Base-by-base conservation (phyloP, 306 rosid species). In the Urtica urens region DNA sequence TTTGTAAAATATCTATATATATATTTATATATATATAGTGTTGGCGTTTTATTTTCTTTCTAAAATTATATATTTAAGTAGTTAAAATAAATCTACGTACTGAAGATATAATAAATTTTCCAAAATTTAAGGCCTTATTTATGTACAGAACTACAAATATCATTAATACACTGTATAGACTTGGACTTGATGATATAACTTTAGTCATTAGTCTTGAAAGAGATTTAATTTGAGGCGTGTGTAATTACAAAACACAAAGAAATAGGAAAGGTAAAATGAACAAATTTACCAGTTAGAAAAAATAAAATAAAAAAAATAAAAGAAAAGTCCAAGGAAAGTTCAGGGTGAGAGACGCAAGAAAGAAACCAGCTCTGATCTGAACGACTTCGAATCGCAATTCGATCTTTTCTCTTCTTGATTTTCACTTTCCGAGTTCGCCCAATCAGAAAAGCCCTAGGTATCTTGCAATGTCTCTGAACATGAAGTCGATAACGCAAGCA, bases 401-500 rank as follows among this genome's bases (percentile, higher is more conserved):
- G 42, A n/a, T 14, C 51, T 33, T 25, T n/a, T n/a, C n/a, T n/a
- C 62, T 4, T 47, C 50, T 12, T 22, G 59, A n/a, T n/a, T 38
- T 49, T 7, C 55, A 5, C 4, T 30, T 26, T 46, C 50, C n/a
- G n/a, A n/a, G n/a, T 11, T 31, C 34, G 10, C 6, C 27, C 15
- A 9, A 4, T 25, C 16, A 23, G 13, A 7, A 24, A 55, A 64
- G 27, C 57, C 52, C 63, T 47, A 55, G 57, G 49, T 18, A 23
- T n/a, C 52, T 13, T 16, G 56, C 24, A 24, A 83, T 81, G 97
- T 78, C 97, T 38, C 63, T 90, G 47, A 90, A 90, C 66, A 90
- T 90, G 93, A 90, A 90, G 74, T 74, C 92, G 72, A 82, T 90
- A 54, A 82, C 93, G 49, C 99, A 90, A 73, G 99, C 96, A 35